Percentiles rank a stretch among this genome's conserved stretches.
Evolutionary conservation across 306 rosid species (phyloP).

Genomic region (Cicer yamashitae): DNA sequence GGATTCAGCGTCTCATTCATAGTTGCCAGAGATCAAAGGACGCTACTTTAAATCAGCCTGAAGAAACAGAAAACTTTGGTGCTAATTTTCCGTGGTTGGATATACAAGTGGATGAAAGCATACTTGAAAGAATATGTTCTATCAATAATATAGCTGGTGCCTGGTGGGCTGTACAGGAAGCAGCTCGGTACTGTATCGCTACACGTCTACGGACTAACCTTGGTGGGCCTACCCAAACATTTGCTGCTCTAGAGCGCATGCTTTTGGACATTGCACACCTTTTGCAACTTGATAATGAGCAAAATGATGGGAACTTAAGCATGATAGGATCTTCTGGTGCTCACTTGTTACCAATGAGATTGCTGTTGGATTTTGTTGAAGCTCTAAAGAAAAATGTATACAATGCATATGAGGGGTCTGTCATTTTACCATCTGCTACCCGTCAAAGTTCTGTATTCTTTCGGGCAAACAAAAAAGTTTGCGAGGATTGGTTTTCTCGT

Average conservation of each 20-base stretch:
- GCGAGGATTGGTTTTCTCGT: slow-evolving; percentile 99
- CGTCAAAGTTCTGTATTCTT: slow-evolving; percentile 92
- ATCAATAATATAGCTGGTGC: slow-evolving; percentile 89
- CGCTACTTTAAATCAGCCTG: slow-evolving; percentile 59
- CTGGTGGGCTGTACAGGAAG: slow-evolving; percentile 97
- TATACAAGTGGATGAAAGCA: slow-evolving; percentile 73
- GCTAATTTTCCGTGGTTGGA: slow-evolving; percentile 70
- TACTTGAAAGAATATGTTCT: slow-evolving; percentile 74
- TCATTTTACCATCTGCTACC: slow-evolving; percentile 71
- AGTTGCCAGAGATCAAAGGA: slow-evolving; percentile 77
- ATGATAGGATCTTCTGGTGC: slow-evolving; percentile 97
- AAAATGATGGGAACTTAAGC: slow-evolving; percentile 85
- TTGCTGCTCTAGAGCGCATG: slow-evolving; percentile 94
- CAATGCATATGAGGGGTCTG: slow-evolving; percentile 95
- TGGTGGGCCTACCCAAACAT: slow-evolving; percentile 98
- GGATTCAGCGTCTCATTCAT: slow-evolving; percentile 92
- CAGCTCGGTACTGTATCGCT: slow-evolving; percentile 88
- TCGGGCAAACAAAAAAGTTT: slow-evolving; percentile 93
- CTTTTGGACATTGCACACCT: slow-evolving; percentile 89
- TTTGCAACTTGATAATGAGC: slow-evolving; percentile 86
- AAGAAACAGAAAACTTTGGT: slow-evolving; percentile 68
- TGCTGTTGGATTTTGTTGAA: slow-evolving; percentile 88
- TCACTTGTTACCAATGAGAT: slow-evolving; percentile 90
- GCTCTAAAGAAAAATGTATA: slow-evolving; percentile 93
- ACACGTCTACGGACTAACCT: slow-evolving; percentile 91